These are phyloP conservation scores for Persicaria maculosa DNA, from an alignment of 148 eudicot species.

Conservation along the genomic window DNA sequence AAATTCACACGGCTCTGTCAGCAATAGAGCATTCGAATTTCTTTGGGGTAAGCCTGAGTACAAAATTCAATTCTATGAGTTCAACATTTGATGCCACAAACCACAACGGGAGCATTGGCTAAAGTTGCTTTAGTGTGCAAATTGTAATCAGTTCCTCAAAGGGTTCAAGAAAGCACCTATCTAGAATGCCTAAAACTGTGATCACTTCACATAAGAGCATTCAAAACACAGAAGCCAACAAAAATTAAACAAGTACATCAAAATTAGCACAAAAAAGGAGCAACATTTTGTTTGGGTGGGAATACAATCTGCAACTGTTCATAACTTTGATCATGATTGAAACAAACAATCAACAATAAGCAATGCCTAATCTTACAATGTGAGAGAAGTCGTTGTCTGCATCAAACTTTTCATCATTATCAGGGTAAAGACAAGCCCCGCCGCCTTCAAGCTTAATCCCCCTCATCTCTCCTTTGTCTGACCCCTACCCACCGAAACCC, in stretches of 20 bases:
- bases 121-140: too few species aligned
- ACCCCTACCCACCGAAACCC: constrained; percentile 21
- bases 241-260: background rate
- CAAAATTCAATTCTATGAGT: background rate
- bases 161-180: background rate
- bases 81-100: too few species aligned
- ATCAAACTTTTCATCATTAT: constrained; percentile 37
- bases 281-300: too few species aligned
- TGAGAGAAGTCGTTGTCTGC: constrained; percentile 38
- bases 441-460: constrained; percentile 35
- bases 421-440: constrained; percentile 24
- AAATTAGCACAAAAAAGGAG: background rate
- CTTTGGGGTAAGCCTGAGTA: background rate
- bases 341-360: background rate
- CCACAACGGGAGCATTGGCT: too few species aligned
- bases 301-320: too few species aligned
- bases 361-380: constrained; percentile 32
- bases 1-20: background rate
- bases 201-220: background rate
- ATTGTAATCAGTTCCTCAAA: too few species aligned
- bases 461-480: constrained; percentile 29
- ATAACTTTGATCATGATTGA: background rate
- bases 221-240: background rate
- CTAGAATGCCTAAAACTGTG: constrained; percentile 10
- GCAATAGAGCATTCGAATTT: background rate